Evolutionary conservation across 495 filamentous ascomycete species (phyloP).

Genomic region (Penicillium pancosmium): DNA sequence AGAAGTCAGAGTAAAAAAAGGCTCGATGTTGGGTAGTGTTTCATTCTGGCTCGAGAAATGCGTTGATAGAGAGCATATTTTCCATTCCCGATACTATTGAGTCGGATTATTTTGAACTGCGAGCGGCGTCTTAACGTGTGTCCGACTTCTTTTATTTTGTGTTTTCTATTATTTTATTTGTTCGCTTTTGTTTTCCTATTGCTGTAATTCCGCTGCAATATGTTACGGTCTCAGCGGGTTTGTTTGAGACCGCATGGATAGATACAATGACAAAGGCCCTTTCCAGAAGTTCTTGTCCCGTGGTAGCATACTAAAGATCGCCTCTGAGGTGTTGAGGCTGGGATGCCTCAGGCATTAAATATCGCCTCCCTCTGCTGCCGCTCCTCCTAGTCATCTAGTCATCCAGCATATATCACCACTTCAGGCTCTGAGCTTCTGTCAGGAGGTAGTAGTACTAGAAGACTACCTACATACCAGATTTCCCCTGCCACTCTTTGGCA

Average conservation of each 20-base stretch:
- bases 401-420: no score
- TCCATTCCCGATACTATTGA: constrained; percentile 22
- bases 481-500: no score
- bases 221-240: constrained; percentile 13
- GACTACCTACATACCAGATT: no score
- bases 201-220: constrained; percentile 20
- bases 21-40: constrained; percentile 20
- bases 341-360: no score
- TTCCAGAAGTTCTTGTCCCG: neutral
- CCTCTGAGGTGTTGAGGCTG: no score
- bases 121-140: constrained; percentile 40
- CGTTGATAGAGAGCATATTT: constrained; percentile 34
- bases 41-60: constrained; percentile 21
- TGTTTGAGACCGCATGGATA: constrained; percentile 17
- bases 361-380: no score
- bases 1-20: constrained; percentile 28
- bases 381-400: no score
- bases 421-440: no score
- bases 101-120: constrained; percentile 32
- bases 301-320: no score
- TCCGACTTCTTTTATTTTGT: constrained; percentile 26
- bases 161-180: constrained; percentile 9
- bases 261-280: constrained; percentile 15
- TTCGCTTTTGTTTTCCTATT: constrained; percentile 12
- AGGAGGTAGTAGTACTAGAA: no score